Conservation (phyloP, 371 early-diverging fungal genomes). For the Mucor sp. region DNA sequence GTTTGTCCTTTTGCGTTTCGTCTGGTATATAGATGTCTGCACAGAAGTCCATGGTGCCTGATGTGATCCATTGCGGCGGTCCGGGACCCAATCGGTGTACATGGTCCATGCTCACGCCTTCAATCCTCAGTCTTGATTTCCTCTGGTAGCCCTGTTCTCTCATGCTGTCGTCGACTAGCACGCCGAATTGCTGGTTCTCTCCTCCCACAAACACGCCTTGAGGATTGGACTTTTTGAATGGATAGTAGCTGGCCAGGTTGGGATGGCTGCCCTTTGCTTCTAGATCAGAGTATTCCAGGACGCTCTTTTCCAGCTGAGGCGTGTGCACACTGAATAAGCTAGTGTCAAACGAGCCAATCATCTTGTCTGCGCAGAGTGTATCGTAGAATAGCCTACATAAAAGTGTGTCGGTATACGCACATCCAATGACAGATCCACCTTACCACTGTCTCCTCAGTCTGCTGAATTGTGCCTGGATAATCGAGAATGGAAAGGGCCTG, state of each 20-base stretch:
- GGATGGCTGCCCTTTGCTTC: conserved; percentile 31
- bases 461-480: conserved; percentile 85
- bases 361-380: conserved; percentile 81
- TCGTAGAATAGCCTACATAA: conserved; percentile 74
- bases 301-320: conserved; percentile 65
- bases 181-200: conserved; percentile 39
- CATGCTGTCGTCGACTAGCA: conserved; percentile 39
- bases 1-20: conserved; percentile 44
- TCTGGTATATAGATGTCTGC: conserved; percentile 72
- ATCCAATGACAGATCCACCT: too few relatives aligned
- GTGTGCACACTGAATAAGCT: conserved; percentile 91
- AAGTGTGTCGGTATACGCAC: too few relatives aligned
- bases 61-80: conserved; percentile 92
- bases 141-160: conserved; percentile 40
- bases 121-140: conserved; percentile 81
- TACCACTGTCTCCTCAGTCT: conserved; percentile 87
- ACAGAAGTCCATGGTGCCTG: conserved; percentile 83
- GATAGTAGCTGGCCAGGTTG: conserved; percentile 29
- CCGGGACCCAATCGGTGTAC: conserved; percentile 88
- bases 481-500: conserved; percentile 86
- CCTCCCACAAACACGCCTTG: conserved; percentile 48
- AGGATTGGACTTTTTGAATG: conserved; percentile 39
- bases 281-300: conserved; percentile 28
- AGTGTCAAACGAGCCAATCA: conserved; percentile 92
- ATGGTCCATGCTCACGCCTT: conserved; percentile 89